Conservation (phyloP, 1,284 basidiomycete genomes). For the Melampsora americana region DNA sequence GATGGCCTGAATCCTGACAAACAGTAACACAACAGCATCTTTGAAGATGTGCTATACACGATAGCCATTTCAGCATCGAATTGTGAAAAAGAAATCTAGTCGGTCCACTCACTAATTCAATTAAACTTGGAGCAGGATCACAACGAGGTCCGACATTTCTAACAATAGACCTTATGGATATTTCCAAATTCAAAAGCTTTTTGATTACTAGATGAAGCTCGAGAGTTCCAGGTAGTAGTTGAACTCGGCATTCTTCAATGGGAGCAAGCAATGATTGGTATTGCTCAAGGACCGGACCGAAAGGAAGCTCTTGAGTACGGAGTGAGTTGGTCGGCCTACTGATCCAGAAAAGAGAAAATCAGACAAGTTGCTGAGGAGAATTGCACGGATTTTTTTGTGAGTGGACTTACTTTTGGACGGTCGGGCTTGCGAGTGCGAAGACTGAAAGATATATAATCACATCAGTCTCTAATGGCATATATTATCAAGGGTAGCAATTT, state of each 20-base stretch:
- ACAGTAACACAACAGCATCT: neutral
- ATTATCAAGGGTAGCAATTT: no score
- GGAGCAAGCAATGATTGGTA: neutral
- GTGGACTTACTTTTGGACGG: no score
- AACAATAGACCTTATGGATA: neutral
- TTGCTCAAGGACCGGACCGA: neutral
- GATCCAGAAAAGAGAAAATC: no score
- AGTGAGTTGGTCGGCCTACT: neutral
- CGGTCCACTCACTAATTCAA: neutral
- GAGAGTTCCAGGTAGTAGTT: neutral
- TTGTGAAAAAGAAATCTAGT: neutral
- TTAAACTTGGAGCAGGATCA: neutral
- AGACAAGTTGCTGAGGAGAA: no score
- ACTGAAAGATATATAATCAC: no score
- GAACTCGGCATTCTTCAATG: neutral
- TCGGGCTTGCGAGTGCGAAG: no score
- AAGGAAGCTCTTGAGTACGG: neutral
- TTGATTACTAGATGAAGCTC: constrained; percentile 1
- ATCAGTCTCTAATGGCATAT: no score
- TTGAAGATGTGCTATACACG: neutral
- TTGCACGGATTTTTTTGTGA: no score
- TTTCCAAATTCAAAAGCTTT: neutral
- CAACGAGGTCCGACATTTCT: neutral
- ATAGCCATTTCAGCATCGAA: neutral
- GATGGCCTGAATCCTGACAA: neutral